A percentile compares a stretch with the other conserved stretches of the same genome.
phyloP scores from a whole-genome alignment of 352 stramenopile species.

The Phytophthora pini region DNA sequence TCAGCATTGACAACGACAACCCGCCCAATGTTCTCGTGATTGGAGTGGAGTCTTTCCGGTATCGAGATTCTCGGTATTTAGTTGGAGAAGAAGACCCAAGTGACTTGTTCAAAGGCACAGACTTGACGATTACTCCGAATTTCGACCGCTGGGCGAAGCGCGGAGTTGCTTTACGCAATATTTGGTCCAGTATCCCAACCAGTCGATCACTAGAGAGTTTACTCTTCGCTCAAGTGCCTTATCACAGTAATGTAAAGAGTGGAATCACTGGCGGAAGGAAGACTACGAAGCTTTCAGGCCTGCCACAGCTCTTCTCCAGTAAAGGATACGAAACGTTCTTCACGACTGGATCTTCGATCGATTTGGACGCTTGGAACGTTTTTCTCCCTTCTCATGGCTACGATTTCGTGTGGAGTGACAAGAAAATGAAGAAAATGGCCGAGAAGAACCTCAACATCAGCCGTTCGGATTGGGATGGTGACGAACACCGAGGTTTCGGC shows the following conservation, averaged over 20 bases:
- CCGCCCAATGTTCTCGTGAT: slow-evolving; percentile 9
- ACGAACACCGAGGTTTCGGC: slow-evolving; percentile 7
- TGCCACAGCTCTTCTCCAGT: slow-evolving; percentile 6
- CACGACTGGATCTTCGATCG: slow-evolving; percentile 5
- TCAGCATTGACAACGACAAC: slow-evolving; percentile 5
- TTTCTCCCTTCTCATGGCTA: slow-evolving; percentile 9
- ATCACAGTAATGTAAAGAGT: slow-evolving; percentile 3
- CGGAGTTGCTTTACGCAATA: slow-evolving; percentile 7
- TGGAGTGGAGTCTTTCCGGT: slow-evolving; percentile 9
- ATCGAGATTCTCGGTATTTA: slow-evolving; percentile 14
- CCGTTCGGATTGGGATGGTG: slow-evolving; percentile 29
- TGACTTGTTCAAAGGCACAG: slow-evolving; percentile 9
- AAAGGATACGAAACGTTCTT: slow-evolving; percentile 18
- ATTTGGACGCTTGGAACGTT: slow-evolving; percentile 1
- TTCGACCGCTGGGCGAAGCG: slow-evolving; percentile 12
- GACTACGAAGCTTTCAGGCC: neutral
- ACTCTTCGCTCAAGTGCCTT: slow-evolving; percentile 8
- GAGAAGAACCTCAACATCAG: slow-evolving; percentile 11
- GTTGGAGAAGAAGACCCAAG: slow-evolving; percentile 10
- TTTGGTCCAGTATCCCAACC: slow-evolving; percentile 13
- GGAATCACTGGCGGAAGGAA: slow-evolving; percentile 8
- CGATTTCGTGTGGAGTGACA: slow-evolving; percentile 1
- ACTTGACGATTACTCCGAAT: slow-evolving; percentile 11
- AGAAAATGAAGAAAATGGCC: slow-evolving; percentile 8
- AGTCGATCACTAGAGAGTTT: slow-evolving; percentile 13